phyloP scores from a whole-genome alignment of 116 monocot genomes.

The Dioscorea cayenensis region DNA sequence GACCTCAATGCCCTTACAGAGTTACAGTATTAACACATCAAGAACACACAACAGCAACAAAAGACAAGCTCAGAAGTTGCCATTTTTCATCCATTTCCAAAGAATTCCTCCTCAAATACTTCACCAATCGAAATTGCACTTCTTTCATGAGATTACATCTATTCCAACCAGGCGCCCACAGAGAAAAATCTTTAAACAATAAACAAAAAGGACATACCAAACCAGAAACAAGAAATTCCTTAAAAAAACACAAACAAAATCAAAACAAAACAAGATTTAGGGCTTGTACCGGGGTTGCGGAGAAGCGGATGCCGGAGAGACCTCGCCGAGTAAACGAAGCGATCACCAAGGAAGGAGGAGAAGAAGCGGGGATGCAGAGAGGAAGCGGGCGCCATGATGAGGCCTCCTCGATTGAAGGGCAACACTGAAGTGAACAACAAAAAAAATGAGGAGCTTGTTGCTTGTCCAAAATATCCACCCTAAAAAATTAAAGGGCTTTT shows the following conservation, averaged over 20 bases:
- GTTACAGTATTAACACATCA: too few relatives aligned
- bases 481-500: too few relatives aligned
- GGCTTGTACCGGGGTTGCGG: conserved; percentile 14
- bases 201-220: neutral
- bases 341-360: conserved; percentile 75
- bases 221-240: neutral
- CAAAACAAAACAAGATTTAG: neutral
- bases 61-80: neutral
- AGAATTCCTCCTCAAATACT: too few relatives aligned
- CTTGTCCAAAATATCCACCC: too few relatives aligned
- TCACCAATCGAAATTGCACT: too few relatives aligned
- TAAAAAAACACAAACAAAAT: neutral
- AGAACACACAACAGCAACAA: too few relatives aligned
- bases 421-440: too few relatives aligned
- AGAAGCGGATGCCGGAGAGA: conserved; percentile 23
- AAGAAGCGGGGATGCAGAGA: conserved; percentile 57
- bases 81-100: neutral
- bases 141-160: too few relatives aligned
- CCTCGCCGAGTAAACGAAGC: conserved; percentile 28
- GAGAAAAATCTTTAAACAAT: neutral
- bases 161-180: too few relatives aligned
- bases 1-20: too few relatives aligned
- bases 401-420: too few relatives aligned
- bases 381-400: conserved; percentile 4
- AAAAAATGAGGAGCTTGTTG: too few relatives aligned